Conservation (phyloP, 169 alveolate species). For the Besnoitia besnoiti region DNA sequence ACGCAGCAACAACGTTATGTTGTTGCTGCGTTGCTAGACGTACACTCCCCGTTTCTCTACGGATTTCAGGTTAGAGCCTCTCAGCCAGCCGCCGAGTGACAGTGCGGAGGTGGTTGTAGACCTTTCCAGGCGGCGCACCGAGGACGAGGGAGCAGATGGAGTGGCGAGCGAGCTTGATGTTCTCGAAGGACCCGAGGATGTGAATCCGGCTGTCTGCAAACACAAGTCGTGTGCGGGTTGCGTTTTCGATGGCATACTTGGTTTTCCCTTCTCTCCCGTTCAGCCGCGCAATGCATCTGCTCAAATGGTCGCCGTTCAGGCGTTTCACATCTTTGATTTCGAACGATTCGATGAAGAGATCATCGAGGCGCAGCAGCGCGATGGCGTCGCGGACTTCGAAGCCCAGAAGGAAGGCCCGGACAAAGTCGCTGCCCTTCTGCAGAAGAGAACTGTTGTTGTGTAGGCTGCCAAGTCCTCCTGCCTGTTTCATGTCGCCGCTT, state of each 20-base stretch:
- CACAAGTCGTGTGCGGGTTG: slow-evolving; percentile 98
- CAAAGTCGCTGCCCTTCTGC: slow-evolving; percentile 75
- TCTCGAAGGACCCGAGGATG: slow-evolving; percentile 91
- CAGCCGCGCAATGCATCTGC: slow-evolving; percentile 97
- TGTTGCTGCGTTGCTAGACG: neutral
- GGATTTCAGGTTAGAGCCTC: slow-evolving; percentile 66
- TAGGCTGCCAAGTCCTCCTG: neutral
- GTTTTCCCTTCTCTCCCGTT: slow-evolving; percentile 99
- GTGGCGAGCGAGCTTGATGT: slow-evolving; percentile 97
- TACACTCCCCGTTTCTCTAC: neutral
- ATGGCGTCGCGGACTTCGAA: slow-evolving; percentile 98
- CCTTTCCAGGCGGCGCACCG: slow-evolving; percentile 73
- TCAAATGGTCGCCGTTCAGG: slow-evolving; percentile 96
- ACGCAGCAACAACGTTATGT: no score
- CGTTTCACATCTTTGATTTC: slow-evolving; percentile 98
- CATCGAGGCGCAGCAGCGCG: slow-evolving; percentile 97
- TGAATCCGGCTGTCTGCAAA: slow-evolving; percentile 90
- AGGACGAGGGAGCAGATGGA: slow-evolving; percentile 97
- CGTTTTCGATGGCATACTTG: slow-evolving; percentile 98
- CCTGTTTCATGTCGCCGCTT: neutral
- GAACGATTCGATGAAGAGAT: slow-evolving; percentile 96
- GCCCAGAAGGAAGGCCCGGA: slow-evolving; percentile 97
- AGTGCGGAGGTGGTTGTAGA: slow-evolving; percentile 73
- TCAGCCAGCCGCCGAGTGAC: slow-evolving; percentile 73
- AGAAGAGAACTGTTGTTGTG: slow-evolving; percentile 53